These are phyloP conservation scores for Nepenthes gracilis DNA, from an alignment of 148 eudicot genomes.

Conservation along the genomic window DNA sequence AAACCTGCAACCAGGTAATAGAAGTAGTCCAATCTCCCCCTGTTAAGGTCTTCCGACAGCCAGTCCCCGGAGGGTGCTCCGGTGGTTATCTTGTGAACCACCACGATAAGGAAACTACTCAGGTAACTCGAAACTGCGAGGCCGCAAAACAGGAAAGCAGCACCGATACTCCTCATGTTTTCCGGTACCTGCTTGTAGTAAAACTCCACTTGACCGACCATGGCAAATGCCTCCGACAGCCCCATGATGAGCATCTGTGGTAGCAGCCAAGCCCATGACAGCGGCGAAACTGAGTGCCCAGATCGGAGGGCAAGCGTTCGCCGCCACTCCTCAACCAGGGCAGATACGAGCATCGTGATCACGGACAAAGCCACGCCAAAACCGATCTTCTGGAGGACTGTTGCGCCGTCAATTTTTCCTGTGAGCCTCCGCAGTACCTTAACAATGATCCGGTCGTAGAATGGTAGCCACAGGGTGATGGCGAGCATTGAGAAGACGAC, in stretches of 20 bases:
- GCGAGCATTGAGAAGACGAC: conserved; percentile 12
- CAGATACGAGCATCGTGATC: conserved; percentile 11
- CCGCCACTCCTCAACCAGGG: conserved; percentile 20
- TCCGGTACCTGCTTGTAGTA: conserved; percentile 41
- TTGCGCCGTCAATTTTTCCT: conserved; percentile 11
- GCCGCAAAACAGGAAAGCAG: conserved; percentile 30
- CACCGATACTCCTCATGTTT: conserved; percentile 48
- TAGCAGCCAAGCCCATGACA: conserved; percentile 40
- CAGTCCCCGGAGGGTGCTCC: not conserved
- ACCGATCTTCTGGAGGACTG: conserved; percentile 3
- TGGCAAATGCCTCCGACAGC: conserved; percentile 26
- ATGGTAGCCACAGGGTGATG: conserved; percentile 18
- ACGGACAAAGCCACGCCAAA: conserved; percentile 3
- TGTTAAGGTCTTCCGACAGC: conserved; percentile 22
- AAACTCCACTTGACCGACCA: conserved; percentile 34
- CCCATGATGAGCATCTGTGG: conserved; percentile 30
- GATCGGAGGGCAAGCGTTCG: conserved; percentile 12
- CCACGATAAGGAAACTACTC: not conserved
- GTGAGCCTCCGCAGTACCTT: conserved; percentile 14
- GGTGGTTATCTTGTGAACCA: not conserved
- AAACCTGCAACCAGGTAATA: conserved; percentile 43
- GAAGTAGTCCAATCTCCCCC: conserved; percentile 43
- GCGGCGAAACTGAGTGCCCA: conserved; percentile 2
- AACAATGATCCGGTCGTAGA: conserved; percentile 25
- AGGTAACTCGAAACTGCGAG: conserved; percentile 20